Percentiles rank a stretch among this genome's conserved stretches.
Evolutionary conservation across 768 basidiomycete genomes (phyloP).

Genomic region (Cyathus striatus): DNA sequence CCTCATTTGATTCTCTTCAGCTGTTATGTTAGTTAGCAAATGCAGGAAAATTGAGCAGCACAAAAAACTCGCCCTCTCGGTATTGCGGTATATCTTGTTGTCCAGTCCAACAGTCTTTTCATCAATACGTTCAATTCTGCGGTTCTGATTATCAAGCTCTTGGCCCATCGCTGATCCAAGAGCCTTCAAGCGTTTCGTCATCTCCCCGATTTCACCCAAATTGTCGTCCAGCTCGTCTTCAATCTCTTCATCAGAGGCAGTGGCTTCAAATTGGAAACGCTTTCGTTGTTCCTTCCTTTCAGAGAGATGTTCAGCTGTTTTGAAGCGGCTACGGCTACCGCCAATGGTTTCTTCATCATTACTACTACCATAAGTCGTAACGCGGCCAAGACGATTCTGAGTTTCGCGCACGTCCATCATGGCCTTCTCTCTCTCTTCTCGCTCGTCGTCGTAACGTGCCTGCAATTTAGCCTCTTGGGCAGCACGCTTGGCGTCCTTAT

Average conservation of each 20-base stretch:
- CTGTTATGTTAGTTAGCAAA: slow-evolving; percentile 24
- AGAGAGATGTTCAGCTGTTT: slow-evolving; percentile 45
- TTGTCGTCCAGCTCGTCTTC: slow-evolving; percentile 95
- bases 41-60: no score
- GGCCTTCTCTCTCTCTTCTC: slow-evolving; percentile 75
- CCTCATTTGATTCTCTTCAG: slow-evolving; percentile 60
- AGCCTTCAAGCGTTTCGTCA: slow-evolving; percentile 73
- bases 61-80: slow-evolving; percentile 52
- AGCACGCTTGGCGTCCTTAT: slow-evolving; percentile 87
- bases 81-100: slow-evolving; percentile 73
- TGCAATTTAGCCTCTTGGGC: slow-evolving; percentile 83
- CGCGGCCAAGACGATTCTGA: slow-evolving; percentile 79
- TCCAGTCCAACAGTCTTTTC: slow-evolving; percentile 77
- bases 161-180: slow-evolving; percentile 80
- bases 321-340: slow-evolving; percentile 35
- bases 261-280: slow-evolving; percentile 89
- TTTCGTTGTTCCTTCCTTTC: slow-evolving; percentile 66
- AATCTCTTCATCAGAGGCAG: slow-evolving; percentile 86
- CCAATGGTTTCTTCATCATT: slow-evolving; percentile 41
- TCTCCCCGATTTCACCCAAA: slow-evolving; percentile 77
- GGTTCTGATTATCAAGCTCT: slow-evolving; percentile 86
- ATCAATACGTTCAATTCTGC: slow-evolving; percentile 68
- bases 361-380: slow-evolving; percentile 54
- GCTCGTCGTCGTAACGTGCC: slow-evolving; percentile 84
- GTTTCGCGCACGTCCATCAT: slow-evolving; percentile 84